A percentile compares a stretch with the other conserved stretches of the same genome.
Evolutionary conservation across 2,329 filamentous ascomycete genomes (phyloP).

Genomic region (Diaporthe destruens): DNA sequence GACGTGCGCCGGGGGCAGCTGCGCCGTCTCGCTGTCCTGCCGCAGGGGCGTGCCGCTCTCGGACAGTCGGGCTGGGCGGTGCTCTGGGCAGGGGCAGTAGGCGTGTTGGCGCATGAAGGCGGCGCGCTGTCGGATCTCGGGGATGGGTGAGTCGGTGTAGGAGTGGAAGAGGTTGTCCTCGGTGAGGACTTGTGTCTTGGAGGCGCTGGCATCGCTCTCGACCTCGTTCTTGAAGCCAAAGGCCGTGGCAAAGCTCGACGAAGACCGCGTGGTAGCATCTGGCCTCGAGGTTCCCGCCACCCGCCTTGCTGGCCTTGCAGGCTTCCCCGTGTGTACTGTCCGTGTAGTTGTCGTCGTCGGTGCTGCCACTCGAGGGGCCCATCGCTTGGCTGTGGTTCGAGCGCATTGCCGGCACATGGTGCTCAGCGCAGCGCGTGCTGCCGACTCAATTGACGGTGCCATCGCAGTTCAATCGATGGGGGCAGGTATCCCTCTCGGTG

Average conservation of each 20-base stretch:
- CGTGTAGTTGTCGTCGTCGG: constrained; percentile 30
- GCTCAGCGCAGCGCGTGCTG: constrained; percentile 40
- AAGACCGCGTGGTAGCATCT: constrained; percentile 13
- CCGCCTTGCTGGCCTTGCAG: constrained; percentile 23
- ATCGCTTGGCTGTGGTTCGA: constrained; percentile 30
- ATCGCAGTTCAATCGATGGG: constrained; percentile 21
- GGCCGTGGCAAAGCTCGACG: constrained; percentile 34
- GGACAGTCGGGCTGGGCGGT: constrained; percentile 80
- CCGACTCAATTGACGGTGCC: constrained; percentile 40
- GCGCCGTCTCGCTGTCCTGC: constrained; percentile 61
- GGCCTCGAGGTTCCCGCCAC: constrained; percentile 16
- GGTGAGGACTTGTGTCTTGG: constrained; percentile 60
- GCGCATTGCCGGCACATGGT: constrained; percentile 43
- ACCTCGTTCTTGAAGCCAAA: constrained; percentile 26
- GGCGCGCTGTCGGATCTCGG: constrained; percentile 87
- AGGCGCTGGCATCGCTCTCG: not conserved
- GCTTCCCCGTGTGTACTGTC: constrained; percentile 35
- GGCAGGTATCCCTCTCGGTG: not conserved
- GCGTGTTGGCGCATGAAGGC: constrained; percentile 94
- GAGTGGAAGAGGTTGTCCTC: constrained; percentile 93
- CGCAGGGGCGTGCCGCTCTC: constrained; percentile 72
- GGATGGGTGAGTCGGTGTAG: constrained; percentile 88
- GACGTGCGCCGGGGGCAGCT: constrained; percentile 81
- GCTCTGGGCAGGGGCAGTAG: constrained; percentile 90
- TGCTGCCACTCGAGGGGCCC: constrained; percentile 32